Percentiles rank a stretch among this genome's conserved stretches.
phyloP scores from a whole-genome alignment of 768 basidiomycete genomes.

The Podaxis pistillaris region DNA sequence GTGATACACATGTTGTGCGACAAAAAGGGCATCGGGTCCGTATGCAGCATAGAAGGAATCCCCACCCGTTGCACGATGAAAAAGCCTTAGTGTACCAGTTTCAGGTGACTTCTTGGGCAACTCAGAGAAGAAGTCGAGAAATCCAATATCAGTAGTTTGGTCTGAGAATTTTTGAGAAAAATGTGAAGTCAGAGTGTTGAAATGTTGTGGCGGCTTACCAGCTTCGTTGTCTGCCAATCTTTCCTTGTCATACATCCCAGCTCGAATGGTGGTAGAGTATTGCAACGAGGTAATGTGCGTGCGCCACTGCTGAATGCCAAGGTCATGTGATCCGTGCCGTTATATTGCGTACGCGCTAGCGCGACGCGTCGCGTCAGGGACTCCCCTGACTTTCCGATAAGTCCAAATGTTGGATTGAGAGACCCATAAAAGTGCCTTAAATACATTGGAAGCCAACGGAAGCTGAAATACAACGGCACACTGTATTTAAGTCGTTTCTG shows the following conservation, averaged over 20 bases:
- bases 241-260: constrained; percentile 14
- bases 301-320: not conserved
- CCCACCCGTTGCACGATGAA: constrained; percentile 55
- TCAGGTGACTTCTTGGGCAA: constrained; percentile 69
- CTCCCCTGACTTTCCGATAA: too few relatives aligned
- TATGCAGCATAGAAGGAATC: constrained; percentile 86
- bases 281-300: not conserved
- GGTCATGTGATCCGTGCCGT: not conserved
- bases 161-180: constrained; percentile 32
- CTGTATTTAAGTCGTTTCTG: too few relatives aligned
- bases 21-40: constrained; percentile 83
- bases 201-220: not conserved
- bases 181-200: not conserved
- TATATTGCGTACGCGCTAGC: not conserved
- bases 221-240: not conserved
- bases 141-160: constrained; percentile 72
- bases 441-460: too few relatives aligned
- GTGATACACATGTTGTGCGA: constrained; percentile 79
- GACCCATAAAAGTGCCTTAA: too few relatives aligned
- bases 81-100: constrained; percentile 83
- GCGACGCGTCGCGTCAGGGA: too few relatives aligned
- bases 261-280: not conserved
- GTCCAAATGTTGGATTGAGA: too few relatives aligned
- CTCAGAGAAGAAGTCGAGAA: constrained; percentile 66
- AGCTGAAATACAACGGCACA: too few relatives aligned